A percentile compares a stretch with the other conserved stretches of the same genome.
These are phyloP conservation scores for Fonsecaea nubica DNA, from an alignment of 2,329 filamentous ascomycete species.

Conservation along the genomic window DNA sequence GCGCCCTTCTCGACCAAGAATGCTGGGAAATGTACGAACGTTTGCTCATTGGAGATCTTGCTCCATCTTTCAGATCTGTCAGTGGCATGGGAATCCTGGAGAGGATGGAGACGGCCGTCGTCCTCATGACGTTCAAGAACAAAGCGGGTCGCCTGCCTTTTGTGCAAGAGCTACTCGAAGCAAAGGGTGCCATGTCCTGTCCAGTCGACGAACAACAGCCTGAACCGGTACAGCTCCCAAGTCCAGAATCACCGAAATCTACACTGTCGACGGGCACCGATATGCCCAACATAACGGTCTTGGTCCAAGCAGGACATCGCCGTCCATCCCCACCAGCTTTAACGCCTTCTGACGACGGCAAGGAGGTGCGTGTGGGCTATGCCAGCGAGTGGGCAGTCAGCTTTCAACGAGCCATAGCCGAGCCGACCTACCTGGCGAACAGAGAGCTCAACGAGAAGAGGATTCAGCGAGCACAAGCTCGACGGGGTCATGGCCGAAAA, in stretches of 20 bases:
- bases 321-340: neutral
- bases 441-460: neutral
- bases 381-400: neutral
- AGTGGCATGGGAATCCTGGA: neutral
- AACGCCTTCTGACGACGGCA: neutral
- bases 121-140: neutral
- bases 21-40: neutral
- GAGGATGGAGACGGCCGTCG: neutral
- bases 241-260: neutral
- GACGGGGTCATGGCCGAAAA: neutral
- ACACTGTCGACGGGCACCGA: neutral
- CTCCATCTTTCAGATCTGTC: neutral
- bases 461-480: neutral
- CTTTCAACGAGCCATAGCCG: neutral
- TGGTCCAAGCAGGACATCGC: neutral
- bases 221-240: neutral
- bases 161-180: neutral
- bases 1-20: neutral
- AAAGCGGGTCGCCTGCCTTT: neutral
- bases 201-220: neutral
- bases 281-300: neutral
- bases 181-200: neutral
- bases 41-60: neutral
- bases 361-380: neutral
- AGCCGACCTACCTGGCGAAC: neutral